These are phyloP conservation scores for Reutealis trisperma DNA, from an alignment of 345 rosid genomes.

Conservation along the genomic window DNA sequence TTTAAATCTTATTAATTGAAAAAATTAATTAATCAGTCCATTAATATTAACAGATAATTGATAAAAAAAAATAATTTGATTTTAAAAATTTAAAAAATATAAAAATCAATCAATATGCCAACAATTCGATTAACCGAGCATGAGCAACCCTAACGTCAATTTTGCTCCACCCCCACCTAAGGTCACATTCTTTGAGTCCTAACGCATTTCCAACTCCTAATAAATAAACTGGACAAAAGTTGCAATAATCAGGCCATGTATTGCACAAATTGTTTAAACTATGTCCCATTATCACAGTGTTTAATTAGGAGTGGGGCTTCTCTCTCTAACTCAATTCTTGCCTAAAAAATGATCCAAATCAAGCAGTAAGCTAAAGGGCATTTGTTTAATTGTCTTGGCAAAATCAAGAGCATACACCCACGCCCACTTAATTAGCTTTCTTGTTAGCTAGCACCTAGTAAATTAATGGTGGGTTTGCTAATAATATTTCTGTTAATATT, in stretches of 20 bases:
- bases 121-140: no score
- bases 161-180: not conserved
- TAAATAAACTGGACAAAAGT: not conserved
- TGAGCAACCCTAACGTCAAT: not conserved
- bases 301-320: not conserved
- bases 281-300: not conserved
- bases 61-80: no score
- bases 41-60: no score
- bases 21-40: no score
- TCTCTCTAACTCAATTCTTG: no score
- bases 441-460: no score
- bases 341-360: not conserved
- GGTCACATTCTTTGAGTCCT: not conserved
- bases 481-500: no score
- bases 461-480: no score
- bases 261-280: not conserved
- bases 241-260: not conserved
- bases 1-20: no score
- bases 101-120: no score
- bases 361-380: not conserved
- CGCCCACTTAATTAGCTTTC: no score
- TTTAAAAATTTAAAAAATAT: no score
- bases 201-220: not conserved
- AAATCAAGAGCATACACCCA: not conserved
- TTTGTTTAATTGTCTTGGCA: not conserved